These are phyloP conservation scores for Lipomyces orientalis DNA, from an alignment of 805 yeast species.

Conservation along the genomic window DNA sequence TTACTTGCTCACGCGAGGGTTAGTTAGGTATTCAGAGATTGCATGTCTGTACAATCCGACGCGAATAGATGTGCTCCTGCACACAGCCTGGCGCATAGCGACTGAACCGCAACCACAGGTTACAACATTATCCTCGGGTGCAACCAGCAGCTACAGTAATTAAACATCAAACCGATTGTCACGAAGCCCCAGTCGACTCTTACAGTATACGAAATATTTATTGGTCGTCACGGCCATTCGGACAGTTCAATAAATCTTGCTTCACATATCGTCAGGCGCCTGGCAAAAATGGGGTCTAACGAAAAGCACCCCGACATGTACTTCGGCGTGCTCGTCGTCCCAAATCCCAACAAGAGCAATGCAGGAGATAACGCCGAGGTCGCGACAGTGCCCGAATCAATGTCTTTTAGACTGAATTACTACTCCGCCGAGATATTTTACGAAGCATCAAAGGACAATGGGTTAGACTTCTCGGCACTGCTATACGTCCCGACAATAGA, in stretches of 20 bases:
- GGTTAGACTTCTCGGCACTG: constrained; percentile 19
- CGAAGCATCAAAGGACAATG: constrained; percentile 16
- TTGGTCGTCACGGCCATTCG: background rate
- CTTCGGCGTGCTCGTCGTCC: constrained; percentile 35
- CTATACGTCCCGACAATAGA: constrained; percentile 28
- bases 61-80: background rate
- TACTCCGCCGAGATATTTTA: constrained; percentile 15
- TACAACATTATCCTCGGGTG: background rate
- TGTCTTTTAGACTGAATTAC: constrained; percentile 22
- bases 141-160: background rate
- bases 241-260: background rate
- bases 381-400: constrained; percentile 17
- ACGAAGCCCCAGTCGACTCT: background rate
- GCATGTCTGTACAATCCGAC: background rate
- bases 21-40: background rate
- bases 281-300: background rate
- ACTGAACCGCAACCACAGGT: background rate
- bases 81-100: background rate
- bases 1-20: background rate
- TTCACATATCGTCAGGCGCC: background rate
- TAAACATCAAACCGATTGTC: background rate
- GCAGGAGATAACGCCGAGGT: constrained; percentile 5
- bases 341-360: constrained; percentile 15
- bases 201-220: background rate
- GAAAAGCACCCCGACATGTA: constrained; percentile 13